These are phyloP conservation scores for Olyra latifolia DNA, from an alignment of 176 grass and related monocot species.

Conservation along the genomic window DNA sequence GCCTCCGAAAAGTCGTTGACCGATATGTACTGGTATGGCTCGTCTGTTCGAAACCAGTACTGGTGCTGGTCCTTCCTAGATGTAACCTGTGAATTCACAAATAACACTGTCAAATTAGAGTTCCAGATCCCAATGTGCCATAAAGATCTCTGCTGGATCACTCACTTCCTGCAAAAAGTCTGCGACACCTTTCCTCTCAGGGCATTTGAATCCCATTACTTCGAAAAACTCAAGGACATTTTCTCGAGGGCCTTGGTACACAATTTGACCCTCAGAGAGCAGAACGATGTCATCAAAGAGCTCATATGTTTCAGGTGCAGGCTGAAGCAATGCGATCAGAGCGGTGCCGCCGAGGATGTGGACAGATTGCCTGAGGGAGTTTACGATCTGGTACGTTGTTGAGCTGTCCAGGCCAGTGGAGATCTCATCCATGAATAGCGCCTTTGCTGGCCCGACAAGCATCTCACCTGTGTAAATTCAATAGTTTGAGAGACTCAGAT, in stretches of 20 bases:
- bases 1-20: conserved; percentile 79
- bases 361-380: conserved; percentile 81
- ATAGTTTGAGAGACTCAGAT: conserved; percentile 10
- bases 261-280: conserved; percentile 84
- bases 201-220: conserved; percentile 85
- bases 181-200: conserved; percentile 87
- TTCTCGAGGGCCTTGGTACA: conserved; percentile 91
- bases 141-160: background rate
- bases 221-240: conserved; percentile 81
- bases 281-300: conserved; percentile 90
- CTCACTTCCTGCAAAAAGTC: conserved; percentile 98
- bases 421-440: conserved; percentile 98
- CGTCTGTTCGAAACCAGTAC: conserved; percentile 61
- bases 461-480: conserved; percentile 71
- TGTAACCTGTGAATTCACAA: conserved; percentile 61
- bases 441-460: conserved; percentile 94
- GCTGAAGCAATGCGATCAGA: conserved; percentile 88
- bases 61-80: conserved; percentile 96
- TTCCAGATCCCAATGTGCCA: background rate
- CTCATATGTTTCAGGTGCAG: conserved; percentile 86
- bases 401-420: conserved; percentile 94
- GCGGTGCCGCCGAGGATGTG: conserved; percentile 89
- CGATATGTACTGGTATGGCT: conserved; percentile 70
- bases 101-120: conserved; percentile 22
- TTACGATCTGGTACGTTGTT: conserved; percentile 87